These are phyloP conservation scores for Penicillium sp. DNA, from an alignment of 2,329 filamentous ascomycete species.

Conservation along the genomic window DNA sequence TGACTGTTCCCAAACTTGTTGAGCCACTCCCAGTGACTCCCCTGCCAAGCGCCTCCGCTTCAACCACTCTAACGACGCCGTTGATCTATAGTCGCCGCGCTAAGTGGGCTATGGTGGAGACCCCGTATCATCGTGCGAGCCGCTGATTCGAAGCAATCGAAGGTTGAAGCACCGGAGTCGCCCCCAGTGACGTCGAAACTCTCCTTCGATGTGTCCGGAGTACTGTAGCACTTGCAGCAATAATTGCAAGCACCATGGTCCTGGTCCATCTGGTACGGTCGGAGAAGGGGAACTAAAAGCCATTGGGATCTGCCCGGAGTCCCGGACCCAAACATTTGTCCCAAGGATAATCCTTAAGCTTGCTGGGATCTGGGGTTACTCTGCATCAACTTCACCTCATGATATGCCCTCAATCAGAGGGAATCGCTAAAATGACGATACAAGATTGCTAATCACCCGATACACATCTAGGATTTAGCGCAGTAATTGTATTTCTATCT, in stretches of 20 bases:
- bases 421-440: no score
- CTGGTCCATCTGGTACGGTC: background rate
- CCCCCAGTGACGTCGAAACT: conserved; percentile 16
- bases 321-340: conserved; percentile 18
- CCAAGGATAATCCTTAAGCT: background rate
- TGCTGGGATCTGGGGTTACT: conserved; percentile 1
- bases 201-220: background rate
- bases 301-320: conserved; percentile 17
- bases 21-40: conserved; percentile 19
- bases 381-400: background rate
- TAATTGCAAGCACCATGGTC: conserved; percentile 5
- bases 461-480: no score
- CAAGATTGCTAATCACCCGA: no score
- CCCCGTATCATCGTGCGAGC: background rate
- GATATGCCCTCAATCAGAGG: no score
- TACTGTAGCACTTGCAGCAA: background rate
- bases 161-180: background rate
- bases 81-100: conserved; percentile 27
- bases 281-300: background rate
- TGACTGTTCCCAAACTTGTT: background rate
- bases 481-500: no score
- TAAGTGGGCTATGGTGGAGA: conserved; percentile 24
- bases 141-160: conserved; percentile 8
- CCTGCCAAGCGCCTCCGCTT: conserved; percentile 28
- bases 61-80: conserved; percentile 22